Evolutionary conservation across 345 rosid genomes (phyloP), one percentile per base, ranked within the genome.

Genomic region (Moricandia arvensis): DNA sequence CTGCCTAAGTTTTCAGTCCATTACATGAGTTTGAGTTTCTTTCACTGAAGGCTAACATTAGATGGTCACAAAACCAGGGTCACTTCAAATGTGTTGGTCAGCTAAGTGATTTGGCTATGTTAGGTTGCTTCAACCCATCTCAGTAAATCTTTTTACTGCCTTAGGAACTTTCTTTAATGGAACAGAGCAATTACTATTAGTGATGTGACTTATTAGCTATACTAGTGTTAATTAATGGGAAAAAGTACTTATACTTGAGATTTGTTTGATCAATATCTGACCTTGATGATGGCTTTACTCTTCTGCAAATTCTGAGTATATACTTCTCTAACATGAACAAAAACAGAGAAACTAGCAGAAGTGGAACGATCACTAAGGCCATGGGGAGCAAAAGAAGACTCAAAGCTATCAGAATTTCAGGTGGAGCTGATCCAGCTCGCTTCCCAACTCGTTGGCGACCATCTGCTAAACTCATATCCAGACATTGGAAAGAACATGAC

Each of bases 341-440:
- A 29, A 34, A 8, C 90, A 96, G 98, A 87, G 85, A 86, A 89
- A 8, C 87, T 96, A 74, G 90, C 96, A 0, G 90, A 85, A 79
- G 95, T 91, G 68, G 80, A 24, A 16, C 35, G 15, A 45, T 70
- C 87, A 26, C 73, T 92, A 63, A 86, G 97, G 81, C 91, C 96
- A 57, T 59, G 86, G 82, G 93, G 96, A 35, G 93, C 99, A 6
- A 87, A 63, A 70, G 98, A 91, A 78, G 96, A 89, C 69, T 55
- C 83, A 1, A 82, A 82, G 66, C 91, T 91, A 53, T 88, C 99
- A 0, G 99, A 96, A 68, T 96, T 96, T 70, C 99, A 96, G 76
- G 88, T 89, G 27, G 99, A 96, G 75, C 72, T 96, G 79, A 87
- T 96, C 85, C 99, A 96, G 74, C 98, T 96, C 6, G 99, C 99